Conservation (phyloP, 192 early-diverging fungal species). For the Coemansia sp. region DNA sequence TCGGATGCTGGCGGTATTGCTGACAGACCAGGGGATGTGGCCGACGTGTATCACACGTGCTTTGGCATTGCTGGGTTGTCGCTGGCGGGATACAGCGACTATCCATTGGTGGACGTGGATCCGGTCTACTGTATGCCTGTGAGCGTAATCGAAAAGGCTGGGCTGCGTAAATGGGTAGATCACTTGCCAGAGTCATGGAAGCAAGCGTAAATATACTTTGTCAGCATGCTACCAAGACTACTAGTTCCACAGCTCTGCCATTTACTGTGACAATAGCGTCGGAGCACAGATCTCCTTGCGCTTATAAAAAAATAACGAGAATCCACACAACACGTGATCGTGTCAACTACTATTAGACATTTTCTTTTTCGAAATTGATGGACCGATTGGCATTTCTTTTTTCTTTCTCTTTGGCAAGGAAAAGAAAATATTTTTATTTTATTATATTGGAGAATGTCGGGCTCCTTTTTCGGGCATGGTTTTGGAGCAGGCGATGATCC, state of each 20-base stretch:
- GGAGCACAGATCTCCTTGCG: too few relatives aligned
- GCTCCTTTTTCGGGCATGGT: conserved; percentile 46
- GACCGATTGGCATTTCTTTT: neutral
- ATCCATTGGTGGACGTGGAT: conserved; percentile 71
- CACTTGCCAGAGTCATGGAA: conserved; percentile 31
- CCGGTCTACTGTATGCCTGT: conserved; percentile 91
- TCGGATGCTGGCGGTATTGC: conserved; percentile 87
- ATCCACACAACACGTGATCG: neutral
- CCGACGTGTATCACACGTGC: conserved; percentile 96
- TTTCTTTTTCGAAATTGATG: neutral
- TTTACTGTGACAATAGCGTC: too few relatives aligned
- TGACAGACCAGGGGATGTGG: conserved; percentile 88
- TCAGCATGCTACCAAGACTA: neutral
- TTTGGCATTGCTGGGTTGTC: conserved; percentile 95
- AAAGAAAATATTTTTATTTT: neutral
- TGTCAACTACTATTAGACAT: neutral
- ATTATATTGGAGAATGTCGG: conserved; percentile 33
- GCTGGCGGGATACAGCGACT: conserved; percentile 73
- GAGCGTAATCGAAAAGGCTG: conserved; percentile 61
- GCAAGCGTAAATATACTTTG: neutral
- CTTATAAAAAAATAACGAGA: neutral
- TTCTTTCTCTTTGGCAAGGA: neutral
- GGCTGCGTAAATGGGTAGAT: conserved; percentile 43
- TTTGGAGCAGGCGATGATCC: conserved; percentile 26
- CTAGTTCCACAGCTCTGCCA: neutral